A percentile compares a stretch with the other conserved stretches of the same genome.
phyloP scores from a whole-genome alignment of 2,329 filamentous ascomycete species.

The Epichloe festucae region DNA sequence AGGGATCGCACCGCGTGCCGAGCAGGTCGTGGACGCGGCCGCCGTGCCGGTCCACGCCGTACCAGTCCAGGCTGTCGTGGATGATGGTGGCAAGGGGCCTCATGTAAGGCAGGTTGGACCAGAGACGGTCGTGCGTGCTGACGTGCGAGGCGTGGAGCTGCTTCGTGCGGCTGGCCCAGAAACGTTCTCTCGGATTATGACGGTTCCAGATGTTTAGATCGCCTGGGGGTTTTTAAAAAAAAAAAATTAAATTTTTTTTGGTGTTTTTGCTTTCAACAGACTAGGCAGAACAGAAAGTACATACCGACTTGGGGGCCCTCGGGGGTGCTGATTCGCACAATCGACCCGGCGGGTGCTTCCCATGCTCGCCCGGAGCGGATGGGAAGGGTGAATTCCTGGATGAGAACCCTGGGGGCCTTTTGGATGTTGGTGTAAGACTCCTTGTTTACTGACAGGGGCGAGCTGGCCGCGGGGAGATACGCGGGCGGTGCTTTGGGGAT shows the following conservation, averaged over 20 bases:
- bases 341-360: conserved; percentile 52
- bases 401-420: conserved; percentile 25
- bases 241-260: not conserved
- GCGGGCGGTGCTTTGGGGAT: conserved; percentile 36
- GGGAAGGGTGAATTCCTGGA: conserved; percentile 48
- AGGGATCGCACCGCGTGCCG: conserved; percentile 74
- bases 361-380: conserved; percentile 65
- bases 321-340: conserved; percentile 60
- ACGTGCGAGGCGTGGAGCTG: conserved; percentile 71
- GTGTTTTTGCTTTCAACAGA: too few species aligned
- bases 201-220: conserved; percentile 75
- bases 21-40: conserved; percentile 65
- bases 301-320: conserved; percentile 61
- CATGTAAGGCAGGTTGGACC: conserved; percentile 67
- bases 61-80: conserved; percentile 50
- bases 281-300: conserved; percentile 5
- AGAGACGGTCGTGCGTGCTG: conserved; percentile 57
- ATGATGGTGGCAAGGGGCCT: conserved; percentile 61
- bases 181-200: conserved; percentile 63
- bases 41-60: conserved; percentile 49
- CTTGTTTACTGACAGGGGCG: conserved; percentile 30
- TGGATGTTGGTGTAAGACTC: conserved; percentile 49
- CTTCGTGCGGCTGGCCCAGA: conserved; percentile 69
- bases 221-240: conserved; percentile 28
- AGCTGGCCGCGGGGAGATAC: conserved; percentile 30